Base-by-base conservation (phyloP, 2,329 filamentous ascomycete genomes). In the Sporothrix euskadiensis region DNA sequence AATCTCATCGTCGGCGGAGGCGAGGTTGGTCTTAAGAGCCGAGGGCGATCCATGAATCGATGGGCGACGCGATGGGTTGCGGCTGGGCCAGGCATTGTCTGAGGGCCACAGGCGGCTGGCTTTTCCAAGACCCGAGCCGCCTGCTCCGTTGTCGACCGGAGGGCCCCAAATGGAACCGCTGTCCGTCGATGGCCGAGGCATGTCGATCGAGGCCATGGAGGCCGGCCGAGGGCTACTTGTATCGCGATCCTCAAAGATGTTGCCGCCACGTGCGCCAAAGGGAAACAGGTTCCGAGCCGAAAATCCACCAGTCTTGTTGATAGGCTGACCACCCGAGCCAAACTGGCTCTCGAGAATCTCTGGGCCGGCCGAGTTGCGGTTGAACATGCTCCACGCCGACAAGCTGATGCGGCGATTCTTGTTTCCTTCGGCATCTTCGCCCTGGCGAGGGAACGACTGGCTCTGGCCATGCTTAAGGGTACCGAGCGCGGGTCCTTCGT, bases 171-270 rank as follows among this genome's bases (percentile, higher is more conserved):
- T 92, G 32, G 91, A 92, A 66, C 90, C 88, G 75, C 90, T 93
- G 75, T 96, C 93, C 1, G 91, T 92, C 0, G 92, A 94, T 6
- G 93, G 93, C 66, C 93, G 87, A 1, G 92, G 91, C 71, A 94
- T 84, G 74, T 93, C 91, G 5, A 86, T 86, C 0, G 91, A 92
- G 16, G 89, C 88, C 74, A 91, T 91, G 1, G 91, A 92, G 0
- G 88, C 84, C 14, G 92, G 91, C 22, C 92, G 85, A 0, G 92
- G 90, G 79, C 87, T 86, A 79, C 85, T 85, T 3, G 85, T 83
- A 57, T 89, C 88, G 52, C 86, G 83, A 22, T 90, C 88, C 30
- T 88, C 85, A 66, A 85, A 83, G 10, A 84, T 79, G 39, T 39
- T 70, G 71, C 82, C 83, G 26, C 85, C 85, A 69, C 87, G 87